Conservation (phyloP, 805 yeast genomes). For the Myxozyma monticola region DNA sequence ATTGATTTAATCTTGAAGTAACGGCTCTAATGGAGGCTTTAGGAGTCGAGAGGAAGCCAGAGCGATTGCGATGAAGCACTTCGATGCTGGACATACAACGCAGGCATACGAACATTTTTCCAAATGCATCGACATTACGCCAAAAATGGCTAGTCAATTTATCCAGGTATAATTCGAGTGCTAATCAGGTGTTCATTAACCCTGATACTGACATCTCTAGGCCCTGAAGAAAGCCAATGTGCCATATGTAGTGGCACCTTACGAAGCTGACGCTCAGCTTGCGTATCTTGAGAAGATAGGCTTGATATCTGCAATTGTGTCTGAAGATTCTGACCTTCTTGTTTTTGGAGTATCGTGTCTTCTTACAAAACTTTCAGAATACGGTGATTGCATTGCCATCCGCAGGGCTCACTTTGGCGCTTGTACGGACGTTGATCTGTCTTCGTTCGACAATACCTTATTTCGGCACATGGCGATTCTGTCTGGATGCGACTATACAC, state of each 20-base stretch:
- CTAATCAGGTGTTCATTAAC: no score
- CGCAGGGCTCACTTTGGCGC: conserved; percentile 53
- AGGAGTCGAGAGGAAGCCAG: conserved; percentile 56
- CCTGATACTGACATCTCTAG: no score
- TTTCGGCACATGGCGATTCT: conserved; percentile 76
- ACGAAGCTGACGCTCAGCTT: conserved; percentile 97
- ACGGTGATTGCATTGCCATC: conserved; percentile 71
- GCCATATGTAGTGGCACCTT: conserved; percentile 88
- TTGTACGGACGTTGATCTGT: conserved; percentile 51
- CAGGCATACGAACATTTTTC: conserved; percentile 68
- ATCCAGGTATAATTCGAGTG: conserved; percentile 71
- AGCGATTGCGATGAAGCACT: conserved; percentile 53
- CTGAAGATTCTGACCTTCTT: conserved; percentile 92
- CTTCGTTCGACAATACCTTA: conserved; percentile 54
- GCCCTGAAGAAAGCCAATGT: conserved; percentile 55
- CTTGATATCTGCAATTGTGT: conserved; percentile 76
- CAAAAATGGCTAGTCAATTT: conserved; percentile 84
- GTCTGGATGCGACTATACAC: conserved; percentile 96
- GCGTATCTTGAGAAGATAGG: conserved; percentile 80
- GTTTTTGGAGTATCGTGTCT: conserved; percentile 79
- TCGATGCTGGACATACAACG: conserved; percentile 54
- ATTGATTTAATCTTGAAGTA: not conserved
- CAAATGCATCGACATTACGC: conserved; percentile 82
- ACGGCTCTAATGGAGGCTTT: not conserved
- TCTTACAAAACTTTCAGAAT: conserved; percentile 74